Base-by-base conservation (phyloP, 805 yeast genomes). In the Phaffomyces thermotolerans region DNA sequence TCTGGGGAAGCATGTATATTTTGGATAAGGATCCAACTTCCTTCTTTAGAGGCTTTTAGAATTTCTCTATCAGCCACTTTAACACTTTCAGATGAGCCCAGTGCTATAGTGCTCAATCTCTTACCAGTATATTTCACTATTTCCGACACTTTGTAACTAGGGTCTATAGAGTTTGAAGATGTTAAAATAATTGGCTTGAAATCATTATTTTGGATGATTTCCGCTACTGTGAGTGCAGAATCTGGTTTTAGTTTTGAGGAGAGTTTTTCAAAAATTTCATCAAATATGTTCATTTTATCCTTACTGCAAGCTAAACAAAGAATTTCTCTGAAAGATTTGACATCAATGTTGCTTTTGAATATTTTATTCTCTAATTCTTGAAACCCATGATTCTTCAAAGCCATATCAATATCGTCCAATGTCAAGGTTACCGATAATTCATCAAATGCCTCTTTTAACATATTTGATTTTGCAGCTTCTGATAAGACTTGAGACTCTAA, bases 11-110 rank as follows among this genome's bases (percentile, higher is more conserved):
- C 73, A 46, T 91, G 96, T 12, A 86, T 66, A 55, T 90, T 90
- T 57, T 91, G 95, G 27, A 91, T 60, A 25, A 90, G 53, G 0
- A 91, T 60, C 96, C 96, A 88, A 2, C 59, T 53, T 0, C 86
- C 88, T 1, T 56, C 56, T n/a, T 57, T 63, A 1, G 71, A 56
- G 0, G 78, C 76, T 9, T 58, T 60, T 1, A 58, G 54, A 8
- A 87, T 63, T n/a, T 77, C 76, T 40, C 66, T 63, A 20, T 73
- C 75, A 0, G 91, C 90, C 34, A 69, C 63, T 3, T 66, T 72
- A 2, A 68, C 59, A 9, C 85, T 81, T 59, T 87, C 95, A 22
- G 60, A 57, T 0, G 95, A 77, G 0, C 96, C 97, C 76, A 90
- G 69, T 0, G 96, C 76, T 33, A 85, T 71, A 1, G 71, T 59